Percentiles rank a stretch among this genome's conserved stretches.
Evolutionary conservation across 2,329 filamentous ascomycete genomes (phyloP).

Genomic region (Aspergillus fumigatiaffinis): DNA sequence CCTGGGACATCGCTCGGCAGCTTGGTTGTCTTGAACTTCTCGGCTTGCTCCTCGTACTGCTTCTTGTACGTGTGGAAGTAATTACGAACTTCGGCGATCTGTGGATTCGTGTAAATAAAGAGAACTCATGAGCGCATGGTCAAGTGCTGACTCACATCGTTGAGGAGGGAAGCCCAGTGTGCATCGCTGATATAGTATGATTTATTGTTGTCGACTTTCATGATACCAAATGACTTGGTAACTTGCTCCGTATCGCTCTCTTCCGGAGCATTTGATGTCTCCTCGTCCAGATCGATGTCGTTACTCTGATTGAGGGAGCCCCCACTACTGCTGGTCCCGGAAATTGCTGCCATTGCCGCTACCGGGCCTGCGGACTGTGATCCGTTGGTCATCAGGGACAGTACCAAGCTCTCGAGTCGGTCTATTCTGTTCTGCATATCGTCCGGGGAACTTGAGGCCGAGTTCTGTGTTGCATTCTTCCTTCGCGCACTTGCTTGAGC

Average conservation of each 20-base stretch:
- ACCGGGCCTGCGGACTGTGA: constrained; percentile 56
- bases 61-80: constrained; percentile 86
- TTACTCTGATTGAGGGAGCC: constrained; percentile 36
- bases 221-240: constrained; percentile 70
- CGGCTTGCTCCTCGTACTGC: constrained; percentile 77
- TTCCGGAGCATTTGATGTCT: constrained; percentile 54
- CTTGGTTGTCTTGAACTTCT: constrained; percentile 68
- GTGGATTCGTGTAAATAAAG: constrained; percentile 4
- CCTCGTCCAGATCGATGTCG: constrained; percentile 47
- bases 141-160: constrained; percentile 52
- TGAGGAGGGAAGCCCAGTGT: constrained; percentile 76
- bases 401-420: constrained; percentile 82
- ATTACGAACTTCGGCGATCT: constrained; percentile 89
- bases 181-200: constrained; percentile 78
- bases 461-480: constrained; percentile 59
- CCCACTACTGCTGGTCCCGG: constrained; percentile 34
- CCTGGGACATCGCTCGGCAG: constrained; percentile 53
- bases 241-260: constrained; percentile 69
- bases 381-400: constrained; percentile 91
- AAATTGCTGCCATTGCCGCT: constrained; percentile 58
- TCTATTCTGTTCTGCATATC: constrained; percentile 99
- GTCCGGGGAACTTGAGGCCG: constrained; percentile 64
- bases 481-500: constrained; percentile 65
- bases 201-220: constrained; percentile 77
- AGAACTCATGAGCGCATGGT: constrained; percentile 1